phyloP scores from a whole-genome alignment of 1,284 basidiomycete genomes.

The Volvariella volvacea region DNA sequence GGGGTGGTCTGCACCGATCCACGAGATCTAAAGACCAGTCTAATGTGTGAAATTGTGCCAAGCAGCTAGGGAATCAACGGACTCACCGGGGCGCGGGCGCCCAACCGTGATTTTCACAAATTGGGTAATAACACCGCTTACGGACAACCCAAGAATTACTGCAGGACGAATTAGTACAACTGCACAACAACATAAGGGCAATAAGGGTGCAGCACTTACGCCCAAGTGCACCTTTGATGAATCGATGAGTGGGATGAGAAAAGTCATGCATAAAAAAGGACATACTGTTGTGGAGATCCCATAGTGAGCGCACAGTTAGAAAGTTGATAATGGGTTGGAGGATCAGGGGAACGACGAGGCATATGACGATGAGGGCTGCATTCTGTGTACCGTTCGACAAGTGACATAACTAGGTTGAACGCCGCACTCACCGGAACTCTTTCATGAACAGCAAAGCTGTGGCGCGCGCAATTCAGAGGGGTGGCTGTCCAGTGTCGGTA shows the following conservation, averaged over 20 bases:
- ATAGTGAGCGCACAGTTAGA: constrained; percentile 69
- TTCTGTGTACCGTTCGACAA: constrained; percentile 26
- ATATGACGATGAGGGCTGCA: constrained; percentile 60
- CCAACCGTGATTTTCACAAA: constrained; percentile 86
- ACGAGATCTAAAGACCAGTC: constrained; percentile 82
- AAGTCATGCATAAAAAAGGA: constrained; percentile 5
- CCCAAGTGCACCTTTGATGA: constrained; percentile 50
- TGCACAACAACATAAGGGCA: constrained; percentile 12
- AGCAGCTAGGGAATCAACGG: background rate
- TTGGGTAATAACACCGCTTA: constrained; percentile 81
- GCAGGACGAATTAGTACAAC: constrained; percentile 6
- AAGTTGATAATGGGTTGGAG: constrained; percentile 66
- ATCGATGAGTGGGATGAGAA: constrained; percentile 4
- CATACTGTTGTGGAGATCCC: constrained; percentile 81
- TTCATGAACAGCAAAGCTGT: constrained; percentile 76
- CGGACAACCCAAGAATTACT: constrained; percentile 70
- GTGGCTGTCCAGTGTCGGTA: no score
- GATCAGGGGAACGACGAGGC: constrained; percentile 59
- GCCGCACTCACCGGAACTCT: constrained; percentile 63
- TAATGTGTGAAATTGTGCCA: constrained; percentile 1
- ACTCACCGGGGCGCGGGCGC: constrained; percentile 74
- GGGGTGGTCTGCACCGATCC: constrained; percentile 72
- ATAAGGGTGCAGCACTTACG: constrained; percentile 34
- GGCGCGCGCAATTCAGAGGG: constrained; percentile 17
- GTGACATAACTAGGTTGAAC: constrained; percentile 1